A percentile compares a stretch with the other conserved stretches of the same genome.
Conservation (phyloP, 2,329 filamentous ascomycete species). For the Cytospora chrysosperma region DNA sequence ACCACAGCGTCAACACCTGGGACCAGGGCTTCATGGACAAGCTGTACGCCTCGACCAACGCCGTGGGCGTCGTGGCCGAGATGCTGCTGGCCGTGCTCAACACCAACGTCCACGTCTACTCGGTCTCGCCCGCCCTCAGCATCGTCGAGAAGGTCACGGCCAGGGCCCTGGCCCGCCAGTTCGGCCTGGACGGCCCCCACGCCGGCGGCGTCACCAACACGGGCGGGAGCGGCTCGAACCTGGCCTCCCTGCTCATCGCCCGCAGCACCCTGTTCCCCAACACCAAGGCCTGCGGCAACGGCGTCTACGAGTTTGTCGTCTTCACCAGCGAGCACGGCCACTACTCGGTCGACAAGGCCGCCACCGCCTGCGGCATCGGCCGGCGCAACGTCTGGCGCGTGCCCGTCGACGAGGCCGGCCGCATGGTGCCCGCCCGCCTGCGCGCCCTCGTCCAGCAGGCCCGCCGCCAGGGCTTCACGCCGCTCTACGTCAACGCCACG, state of each 20-base stretch:
- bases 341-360: slow-evolving; percentile 92
- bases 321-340: slow-evolving; percentile 91
- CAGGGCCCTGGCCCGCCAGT: slow-evolving; percentile 68
- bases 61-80: slow-evolving; percentile 82
- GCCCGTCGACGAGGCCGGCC: slow-evolving; percentile 68
- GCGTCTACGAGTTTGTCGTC: slow-evolving; percentile 65
- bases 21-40: slow-evolving; percentile 96
- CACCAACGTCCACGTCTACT: slow-evolving; percentile 93
- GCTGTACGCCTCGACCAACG: slow-evolving; percentile 86
- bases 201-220: slow-evolving; percentile 75
- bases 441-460: slow-evolving; percentile 61
- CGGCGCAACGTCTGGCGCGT: slow-evolving; percentile 70
- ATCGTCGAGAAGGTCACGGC: slow-evolving; percentile 84
- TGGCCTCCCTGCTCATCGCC: slow-evolving; percentile 81
- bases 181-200: slow-evolving; percentile 71
- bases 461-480: slow-evolving; percentile 68
- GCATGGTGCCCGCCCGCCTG: slow-evolving; percentile 68
- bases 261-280: slow-evolving; percentile 81
- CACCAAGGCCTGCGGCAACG: slow-evolving; percentile 73
- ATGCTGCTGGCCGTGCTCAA: slow-evolving; percentile 83
- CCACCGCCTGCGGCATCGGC: slow-evolving; percentile 86
- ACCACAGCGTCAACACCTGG: slow-evolving; percentile 97
- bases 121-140: slow-evolving; percentile 85
- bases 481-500: slow-evolving; percentile 93
- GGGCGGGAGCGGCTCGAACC: slow-evolving; percentile 82